Evolutionary conservation across 305 asterid genomes (phyloP), one percentile per base, ranked within the genome.

Genomic region (Stenogyne calaminthoides): DNA sequence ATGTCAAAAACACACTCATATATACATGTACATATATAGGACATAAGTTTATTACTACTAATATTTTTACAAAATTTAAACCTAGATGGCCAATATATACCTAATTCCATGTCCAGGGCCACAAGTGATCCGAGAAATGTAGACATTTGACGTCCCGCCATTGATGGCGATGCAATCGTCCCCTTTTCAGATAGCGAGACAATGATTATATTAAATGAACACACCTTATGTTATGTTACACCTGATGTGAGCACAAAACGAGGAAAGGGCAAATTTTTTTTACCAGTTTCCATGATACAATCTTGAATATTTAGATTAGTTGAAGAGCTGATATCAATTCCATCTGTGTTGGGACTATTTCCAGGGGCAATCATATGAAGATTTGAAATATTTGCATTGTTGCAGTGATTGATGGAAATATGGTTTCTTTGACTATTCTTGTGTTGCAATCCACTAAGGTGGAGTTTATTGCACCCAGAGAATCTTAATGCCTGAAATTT

Each of bases 61-160:
- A 27, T 27, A 2, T 2, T 27, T 27, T 27, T 27, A 3, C 4
- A 27, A 40, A 40, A 0, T 9, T 9, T 39, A 40, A 40, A 8
- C 9, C 1, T 36, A 5, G 2, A 7, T 6, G 2, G 1, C 6
- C 9, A 9, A 9, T 39, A 7, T 9, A 9, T 62, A 82, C 89
- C 87, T 82, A 68, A 82, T 80, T 44, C 85, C 85, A 63, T 84
- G 85, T 29, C 89, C 87, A 0, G 85, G 88, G 12, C 84, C 83
- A 44, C 88, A 81, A 1, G 57, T 12, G 20, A 84, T 58, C 39
- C 66, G 18, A 3, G 39, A 57, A 68, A 66, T 58, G 77, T 69
- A 14, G 19, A 75, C 72, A 39, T 63, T 22, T 5, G 80, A 74
- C 42, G 80, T 63, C 5, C 86, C 84, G 9, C 71, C 76, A 9